Evolutionary conservation across 2,329 filamentous ascomycete species (phyloP), one percentile per base, ranked within the genome.

Genomic region (Sporothrix mexicana): DNA sequence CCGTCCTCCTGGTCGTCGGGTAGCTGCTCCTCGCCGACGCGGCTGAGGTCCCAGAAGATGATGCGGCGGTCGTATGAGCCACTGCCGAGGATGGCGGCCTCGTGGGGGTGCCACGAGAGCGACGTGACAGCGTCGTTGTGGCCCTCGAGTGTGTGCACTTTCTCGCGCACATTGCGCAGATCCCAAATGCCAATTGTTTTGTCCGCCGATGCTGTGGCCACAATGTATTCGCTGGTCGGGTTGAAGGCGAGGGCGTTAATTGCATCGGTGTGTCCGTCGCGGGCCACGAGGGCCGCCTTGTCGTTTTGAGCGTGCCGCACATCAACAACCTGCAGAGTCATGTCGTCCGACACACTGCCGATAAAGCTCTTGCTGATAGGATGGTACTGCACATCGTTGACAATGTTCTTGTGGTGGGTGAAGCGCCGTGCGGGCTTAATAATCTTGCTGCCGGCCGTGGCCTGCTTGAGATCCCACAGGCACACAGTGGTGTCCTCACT

Each of bases 161-260:
- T 97, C 76, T 93, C 89, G 80, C 94, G 95, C 73, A 97, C 88
- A 79, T 97, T 97, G 76, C 96, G 91, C 74, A 99, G 84, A 83
- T 99, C 96, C 94, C 96, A 99, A 72, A 99, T 88, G 12, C 92
- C 95, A 74, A 99, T 93, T 0, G 94, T 96, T 84, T 97, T 97
- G 81, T 99, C 96, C 0, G 93, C 94, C 41, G 95, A 98, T 2
- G 94, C 96, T 0, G 96, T 98, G 10, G 95, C 96, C 53, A 99
- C 87, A 51, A 97, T 87, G 49, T 92, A 93, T 79, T 99, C 95
- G n/a, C 92, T 92, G 45, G 91, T 91, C 0, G 95, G 95, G 79
- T 98, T 97, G 84, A 98, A 99, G 0, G 96, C 91, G 36, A 99
- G 85, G n/a, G 94, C 92, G 80, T 99, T 99, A 82, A 99, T 95